A percentile compares a stretch with the other conserved stretches of the same genome.
Evolutionary conservation across 352 stramenopile species (phyloP).

Genomic region (Globisporangium nunn): DNA sequence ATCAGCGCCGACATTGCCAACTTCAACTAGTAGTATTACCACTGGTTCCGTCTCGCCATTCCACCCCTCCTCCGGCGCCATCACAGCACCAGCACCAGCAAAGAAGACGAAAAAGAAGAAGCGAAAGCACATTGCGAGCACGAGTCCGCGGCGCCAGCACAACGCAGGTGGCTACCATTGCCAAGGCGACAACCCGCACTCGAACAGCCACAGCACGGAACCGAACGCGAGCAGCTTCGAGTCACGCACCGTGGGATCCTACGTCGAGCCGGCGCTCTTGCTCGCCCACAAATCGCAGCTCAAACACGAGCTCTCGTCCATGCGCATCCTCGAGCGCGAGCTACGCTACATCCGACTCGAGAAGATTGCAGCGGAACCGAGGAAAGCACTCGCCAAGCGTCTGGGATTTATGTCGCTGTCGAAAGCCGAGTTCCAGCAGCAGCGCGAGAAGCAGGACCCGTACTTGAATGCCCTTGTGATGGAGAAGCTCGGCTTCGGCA

Average conservation of each 20-base stretch:
- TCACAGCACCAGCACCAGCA: background rate
- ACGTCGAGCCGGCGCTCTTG: constrained; percentile 31
- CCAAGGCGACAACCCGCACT: constrained; percentile 8
- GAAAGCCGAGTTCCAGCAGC: constrained; percentile 14
- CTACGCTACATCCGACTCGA: constrained; percentile 43
- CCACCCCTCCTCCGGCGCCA: background rate
- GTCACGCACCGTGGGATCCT: constrained; percentile 14
- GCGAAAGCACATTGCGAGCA: constrained; percentile 11
- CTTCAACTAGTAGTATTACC: background rate
- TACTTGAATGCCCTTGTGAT: constrained; percentile 46
- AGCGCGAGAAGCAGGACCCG: constrained; percentile 22
- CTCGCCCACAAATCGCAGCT: constrained; percentile 33
- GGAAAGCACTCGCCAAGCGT: constrained; percentile 10
- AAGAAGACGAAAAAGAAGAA: constrained; percentile 19
- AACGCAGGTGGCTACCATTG: constrained; percentile 12
- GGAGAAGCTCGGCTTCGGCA: constrained; percentile 53
- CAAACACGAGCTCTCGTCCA: constrained; percentile 34
- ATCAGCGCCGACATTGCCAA: constrained; percentile 1
- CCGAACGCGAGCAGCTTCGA: constrained; percentile 1
- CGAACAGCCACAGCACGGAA: constrained; percentile 11
- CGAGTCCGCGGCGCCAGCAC: background rate
- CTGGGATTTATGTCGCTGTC: constrained; percentile 20
- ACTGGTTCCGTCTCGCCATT: background rate
- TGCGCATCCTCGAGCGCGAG: constrained; percentile 41
- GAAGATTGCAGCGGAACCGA: constrained; percentile 20